Evolutionary conservation across 129 eudicot species (phyloP), one percentile per base, ranked within the genome.

Genomic region (Lonicera japonica): DNA sequence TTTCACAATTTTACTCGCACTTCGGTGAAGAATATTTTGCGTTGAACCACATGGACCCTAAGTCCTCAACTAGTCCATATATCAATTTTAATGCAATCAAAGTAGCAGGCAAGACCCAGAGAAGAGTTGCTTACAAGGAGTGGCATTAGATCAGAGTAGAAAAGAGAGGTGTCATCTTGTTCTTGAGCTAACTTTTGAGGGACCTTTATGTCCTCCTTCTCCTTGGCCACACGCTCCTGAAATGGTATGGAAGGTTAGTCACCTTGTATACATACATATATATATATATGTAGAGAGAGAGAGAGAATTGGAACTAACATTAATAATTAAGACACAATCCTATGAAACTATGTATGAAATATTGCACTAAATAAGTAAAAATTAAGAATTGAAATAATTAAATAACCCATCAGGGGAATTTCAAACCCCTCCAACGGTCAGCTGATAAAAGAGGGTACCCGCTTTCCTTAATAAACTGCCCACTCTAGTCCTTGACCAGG

Each of bases 81-180:
- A 29, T 29, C 36, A 29, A 29, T 1, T 29, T 6, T 29, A 29
- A 29, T 29, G 36, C 36, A 2, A 6, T 29, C 25, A 38, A n/a
- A 38, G 16, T 25, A 39, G 69, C 57, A 20, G 39, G 52, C 21
- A 54, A 43, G 53, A 70, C n/a, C n/a, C n/a, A 21, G 16, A 67
- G n/a, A 12, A 68, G 12, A 51, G 38, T 41, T 48, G 5, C 77
- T 68, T 83, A 94, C 99, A 45, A 88, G 96, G 25, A 94, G 85
- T 11, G 99, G 96, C 96, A 94, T 88, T 73, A 88, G 57, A 70
- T 94, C 99, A 5, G 96, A 75, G 55, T 88, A 94, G 77, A 94
- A 94, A 12, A 94, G 66, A 50, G 96, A 55, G 22, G 80, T 67
- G 56, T 88, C 95, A 56, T 94, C 99, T 12, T 85, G 78, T 60